A percentile compares a stretch with the other conserved stretches of the same genome.
Conservation (phyloP, 257 asterid genomes). For the Penstemon newberryi region DNA sequence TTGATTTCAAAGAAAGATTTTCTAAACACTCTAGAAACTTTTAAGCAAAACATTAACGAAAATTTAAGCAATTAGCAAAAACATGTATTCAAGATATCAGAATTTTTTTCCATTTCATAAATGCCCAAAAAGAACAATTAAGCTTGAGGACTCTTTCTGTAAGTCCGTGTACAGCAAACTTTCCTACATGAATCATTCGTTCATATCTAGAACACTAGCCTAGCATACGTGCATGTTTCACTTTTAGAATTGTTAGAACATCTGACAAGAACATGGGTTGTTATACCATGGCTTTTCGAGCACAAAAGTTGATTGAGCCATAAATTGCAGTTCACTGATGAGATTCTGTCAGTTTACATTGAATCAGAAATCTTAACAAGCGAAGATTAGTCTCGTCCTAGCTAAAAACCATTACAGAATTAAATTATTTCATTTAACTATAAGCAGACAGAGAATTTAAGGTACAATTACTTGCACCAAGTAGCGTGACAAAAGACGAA, state of each 20-base stretch:
- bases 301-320: neutral
- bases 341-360: neutral
- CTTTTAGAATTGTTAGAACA: neutral
- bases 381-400: neutral
- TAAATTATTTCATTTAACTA: neutral
- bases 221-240: neutral
- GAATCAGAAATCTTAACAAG: neutral
- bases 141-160: neutral
- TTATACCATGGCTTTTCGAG: neutral
- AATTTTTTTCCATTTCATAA: neutral
- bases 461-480: neutral
- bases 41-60: slow-evolving; percentile 10
- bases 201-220: too few species aligned
- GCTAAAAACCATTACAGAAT: neutral
- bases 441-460: neutral
- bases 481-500: neutral
- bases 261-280: neutral
- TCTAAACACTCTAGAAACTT: slow-evolving; percentile 12
- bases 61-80: slow-evolving; percentile 4
- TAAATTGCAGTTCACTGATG: neutral
- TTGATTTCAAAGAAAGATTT: slow-evolving; percentile 17
- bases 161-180: neutral
- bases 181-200: neutral
- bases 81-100: neutral
- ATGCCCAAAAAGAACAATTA: neutral